These are phyloP conservation scores for Miscanthus lutarioriparius DNA, from an alignment of 176 grass and related monocot species.

Conservation along the genomic window DNA sequence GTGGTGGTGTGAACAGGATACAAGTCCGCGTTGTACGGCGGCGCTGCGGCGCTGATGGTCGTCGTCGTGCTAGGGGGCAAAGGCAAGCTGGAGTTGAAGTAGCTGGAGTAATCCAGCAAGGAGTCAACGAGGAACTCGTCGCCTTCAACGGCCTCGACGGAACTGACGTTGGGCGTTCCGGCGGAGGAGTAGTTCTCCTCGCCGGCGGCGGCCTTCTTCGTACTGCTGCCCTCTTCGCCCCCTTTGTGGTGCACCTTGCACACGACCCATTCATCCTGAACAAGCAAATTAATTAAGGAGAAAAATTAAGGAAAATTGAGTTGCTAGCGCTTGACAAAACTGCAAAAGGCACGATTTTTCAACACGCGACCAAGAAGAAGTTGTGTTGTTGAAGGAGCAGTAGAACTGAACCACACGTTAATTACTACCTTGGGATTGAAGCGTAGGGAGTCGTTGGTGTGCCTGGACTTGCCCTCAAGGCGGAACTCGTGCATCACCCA, in stretches of 20 bases:
- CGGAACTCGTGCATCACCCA: slow-evolving; percentile 94
- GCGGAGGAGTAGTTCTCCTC: slow-evolving; percentile 15
- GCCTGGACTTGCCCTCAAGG: slow-evolving; percentile 43
- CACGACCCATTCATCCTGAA: slow-evolving; percentile 41
- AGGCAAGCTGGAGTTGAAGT: slow-evolving; percentile 35
- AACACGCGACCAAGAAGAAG: neutral
- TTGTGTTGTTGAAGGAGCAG: neutral
- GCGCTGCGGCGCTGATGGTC: too few species aligned
- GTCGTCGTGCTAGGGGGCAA: too few species aligned
- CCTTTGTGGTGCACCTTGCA: slow-evolving; percentile 37
- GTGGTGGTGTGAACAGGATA: slow-evolving; percentile 1
- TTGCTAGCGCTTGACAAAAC: too few species aligned
- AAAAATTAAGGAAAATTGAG: neutral
- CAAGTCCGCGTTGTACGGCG: slow-evolving; percentile 25
- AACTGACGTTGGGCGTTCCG: slow-evolving; percentile 41
- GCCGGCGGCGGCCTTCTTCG: neutral
- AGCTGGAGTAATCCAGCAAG: slow-evolving; percentile 28
- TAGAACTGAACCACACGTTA: neutral
- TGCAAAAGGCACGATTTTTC: neutral
- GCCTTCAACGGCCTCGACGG: slow-evolving; percentile 8
- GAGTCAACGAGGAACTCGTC: slow-evolving; percentile 36
- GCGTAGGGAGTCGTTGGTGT: neutral
- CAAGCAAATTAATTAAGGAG: neutral
- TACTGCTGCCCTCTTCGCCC: neutral
- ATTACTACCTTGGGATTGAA: slow-evolving; percentile 38